phyloP scores from a whole-genome alignment of 2,329 filamentous ascomycete genomes.

The Penicillium sp. region DNA sequence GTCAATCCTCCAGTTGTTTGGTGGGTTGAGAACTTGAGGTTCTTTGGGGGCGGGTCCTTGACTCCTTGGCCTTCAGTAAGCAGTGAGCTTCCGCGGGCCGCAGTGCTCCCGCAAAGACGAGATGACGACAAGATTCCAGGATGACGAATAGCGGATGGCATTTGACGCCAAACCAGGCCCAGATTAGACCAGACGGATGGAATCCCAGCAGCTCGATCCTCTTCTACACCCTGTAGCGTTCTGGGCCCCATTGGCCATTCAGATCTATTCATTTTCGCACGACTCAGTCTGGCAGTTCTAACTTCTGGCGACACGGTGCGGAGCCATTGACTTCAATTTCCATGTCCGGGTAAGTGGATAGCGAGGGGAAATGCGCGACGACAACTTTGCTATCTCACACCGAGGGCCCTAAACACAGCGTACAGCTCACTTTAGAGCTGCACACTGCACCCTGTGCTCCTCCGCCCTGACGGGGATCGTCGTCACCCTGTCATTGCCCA shows the following conservation, averaged over 20 bases:
- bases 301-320: not conserved
- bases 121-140: not conserved
- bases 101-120: conserved; percentile 1
- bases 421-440: not conserved
- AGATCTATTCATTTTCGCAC: not conserved
- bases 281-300: not conserved
- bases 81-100: not conserved
- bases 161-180: conserved; percentile 5
- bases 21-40: not conserved
- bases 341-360: conserved; percentile 3
- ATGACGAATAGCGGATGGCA: not conserved
- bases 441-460: no score
- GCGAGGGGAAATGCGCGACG: not conserved
- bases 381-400: not conserved
- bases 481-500: not conserved
- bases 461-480: not conserved
- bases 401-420: not conserved
- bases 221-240: no score
- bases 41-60: not conserved
- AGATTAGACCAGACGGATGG: not conserved
- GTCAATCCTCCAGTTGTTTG: not conserved
- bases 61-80: not conserved
- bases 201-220: not conserved
- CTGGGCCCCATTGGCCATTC: conserved; percentile 1
- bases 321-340: not conserved